Evolutionary conservation across 345 rosid species (phyloP).

Genomic region (Microcos paniculata): DNA sequence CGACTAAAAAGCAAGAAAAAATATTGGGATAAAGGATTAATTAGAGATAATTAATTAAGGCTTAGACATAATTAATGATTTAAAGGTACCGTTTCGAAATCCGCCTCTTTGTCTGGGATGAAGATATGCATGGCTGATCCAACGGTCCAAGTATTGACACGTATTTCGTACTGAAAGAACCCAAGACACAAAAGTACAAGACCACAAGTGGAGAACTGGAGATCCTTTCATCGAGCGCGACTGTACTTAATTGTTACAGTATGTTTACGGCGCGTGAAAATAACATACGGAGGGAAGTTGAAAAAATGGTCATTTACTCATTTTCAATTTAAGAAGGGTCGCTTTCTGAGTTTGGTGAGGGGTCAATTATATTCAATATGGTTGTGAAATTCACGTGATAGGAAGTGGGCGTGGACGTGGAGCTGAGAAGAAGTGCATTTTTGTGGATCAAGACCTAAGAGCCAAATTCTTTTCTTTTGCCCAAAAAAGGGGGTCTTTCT

Average conservation of each 20-base stretch:
- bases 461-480: neutral
- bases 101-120: conserved; percentile 13
- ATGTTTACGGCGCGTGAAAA: neutral
- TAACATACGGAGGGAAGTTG: neutral
- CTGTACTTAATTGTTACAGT: neutral
- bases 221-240: neutral
- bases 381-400: neutral
- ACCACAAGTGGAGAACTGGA: too few relatives aligned
- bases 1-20: neutral
- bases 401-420: neutral
- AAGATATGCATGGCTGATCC: neutral
- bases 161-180: too few relatives aligned
- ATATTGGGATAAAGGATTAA: neutral
- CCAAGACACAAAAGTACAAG: neutral
- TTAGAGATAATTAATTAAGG: neutral
- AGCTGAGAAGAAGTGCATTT: neutral
- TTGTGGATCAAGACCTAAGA: neutral
- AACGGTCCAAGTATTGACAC: neutral
- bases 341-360: too few relatives aligned
- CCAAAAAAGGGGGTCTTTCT: too few relatives aligned
- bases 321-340: neutral
- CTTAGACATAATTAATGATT: neutral
- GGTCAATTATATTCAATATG: neutral
- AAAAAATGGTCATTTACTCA: too few relatives aligned
- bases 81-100: neutral